Base-by-base conservation (phyloP, 2,329 filamentous ascomycete genomes). In the Colletotrichum sp. region DNA sequence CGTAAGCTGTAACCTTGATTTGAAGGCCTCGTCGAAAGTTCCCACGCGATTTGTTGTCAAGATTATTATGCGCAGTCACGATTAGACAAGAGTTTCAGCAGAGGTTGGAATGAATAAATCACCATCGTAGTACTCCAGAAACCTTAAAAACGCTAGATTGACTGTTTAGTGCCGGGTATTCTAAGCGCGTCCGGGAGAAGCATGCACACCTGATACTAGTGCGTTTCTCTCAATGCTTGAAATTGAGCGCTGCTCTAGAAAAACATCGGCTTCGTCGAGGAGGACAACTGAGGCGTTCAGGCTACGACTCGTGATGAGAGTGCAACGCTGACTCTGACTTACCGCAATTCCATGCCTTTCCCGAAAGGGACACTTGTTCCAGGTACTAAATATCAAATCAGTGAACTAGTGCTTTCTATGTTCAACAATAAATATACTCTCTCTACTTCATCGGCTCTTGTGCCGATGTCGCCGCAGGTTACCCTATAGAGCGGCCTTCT, bases 41-140 rank as follows among this genome's bases (percentile, higher is more conserved):
- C 69, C 69, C 8, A 66, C 69, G 7, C 87, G 84, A 81, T 89
- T 89, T 43, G 86, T 89, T 22, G 87, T 89, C 68, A 89, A 83
- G 81, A 89, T 87, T 52, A 89, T 82, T n/a, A 88, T 84, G 43
- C 88, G 87, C 8, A 27, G 9, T 4, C 4, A 6, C 1, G 7
- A 22, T 56, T 22, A 22, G 22, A 22, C 22, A 22, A 22, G 22
- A 22, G 22, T 22, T 22, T 22, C 22, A 22, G 22, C 22, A 22
- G 22, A 22, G 22, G 22, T 22, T 22, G 22, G 22, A 22, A 22
- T 22, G 22, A 22, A 22, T 22, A 22, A 30, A 30, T 9, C 8
- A 30, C 30, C 30, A 3, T 79, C 77, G 69, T 25, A 64, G 34
- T 64, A 64, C 13, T 64, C 60, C 12, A 64, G 9, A 7, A 39